These are phyloP conservation scores for Cladophialophora exuberans DNA, from an alignment of 2,329 filamentous ascomycete species.

Conservation along the genomic window DNA sequence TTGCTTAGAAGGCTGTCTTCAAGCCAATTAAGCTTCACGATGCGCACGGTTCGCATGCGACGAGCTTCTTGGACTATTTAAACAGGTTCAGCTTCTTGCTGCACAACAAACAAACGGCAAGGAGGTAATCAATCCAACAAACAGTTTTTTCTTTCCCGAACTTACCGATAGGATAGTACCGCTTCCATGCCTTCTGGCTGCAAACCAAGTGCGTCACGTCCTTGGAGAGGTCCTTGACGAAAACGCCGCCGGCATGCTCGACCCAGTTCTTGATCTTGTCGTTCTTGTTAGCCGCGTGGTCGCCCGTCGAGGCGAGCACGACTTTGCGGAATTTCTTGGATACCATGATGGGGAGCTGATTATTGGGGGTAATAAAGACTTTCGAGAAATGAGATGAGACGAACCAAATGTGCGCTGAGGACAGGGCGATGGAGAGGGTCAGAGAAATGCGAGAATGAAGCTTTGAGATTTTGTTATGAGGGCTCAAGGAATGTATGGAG, in stretches of 20 bases:
- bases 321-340: slow-evolving; percentile 51
- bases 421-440: background rate
- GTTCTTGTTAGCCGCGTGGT: slow-evolving; percentile 54
- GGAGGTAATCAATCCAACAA: background rate
- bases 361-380: no score
- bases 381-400: background rate
- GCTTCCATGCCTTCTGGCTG: slow-evolving; percentile 63
- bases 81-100: background rate
- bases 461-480: no score
- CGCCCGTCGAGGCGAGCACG: slow-evolving; percentile 62
- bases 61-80: slow-evolving; percentile 46
- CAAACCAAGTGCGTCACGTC: slow-evolving; percentile 74
- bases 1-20: slow-evolving; percentile 46
- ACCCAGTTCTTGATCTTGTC: slow-evolving; percentile 70
- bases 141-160: background rate
- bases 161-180: slow-evolving; percentile 47
- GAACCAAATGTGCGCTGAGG: background rate
- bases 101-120: background rate
- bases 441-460: background rate
- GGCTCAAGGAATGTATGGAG: no score
- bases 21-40: slow-evolving; percentile 53
- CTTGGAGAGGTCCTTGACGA: slow-evolving; percentile 54
- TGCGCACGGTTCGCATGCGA: slow-evolving; percentile 42
- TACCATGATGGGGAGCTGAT: slow-evolving; percentile 12
- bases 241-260: slow-evolving; percentile 62